Percentiles rank a stretch among this genome's conserved stretches.
Evolutionary conservation across 2,329 filamentous ascomycete genomes (phyloP).

Genomic region (Sporothrix pallida): DNA sequence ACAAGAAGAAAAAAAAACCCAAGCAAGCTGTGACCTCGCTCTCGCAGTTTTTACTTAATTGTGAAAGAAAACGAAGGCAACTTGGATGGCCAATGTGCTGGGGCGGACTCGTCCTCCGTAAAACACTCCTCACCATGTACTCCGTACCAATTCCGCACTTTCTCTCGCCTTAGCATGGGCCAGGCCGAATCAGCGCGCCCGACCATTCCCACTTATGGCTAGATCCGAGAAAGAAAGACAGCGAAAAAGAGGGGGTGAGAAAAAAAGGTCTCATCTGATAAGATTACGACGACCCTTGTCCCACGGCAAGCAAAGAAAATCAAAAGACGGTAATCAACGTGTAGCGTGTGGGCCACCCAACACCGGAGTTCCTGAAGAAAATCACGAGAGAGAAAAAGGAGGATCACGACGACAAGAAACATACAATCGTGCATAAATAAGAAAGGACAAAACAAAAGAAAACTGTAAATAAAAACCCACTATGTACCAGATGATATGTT

Average conservation of each 20-base stretch:
- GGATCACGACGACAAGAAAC: too few relatives aligned
- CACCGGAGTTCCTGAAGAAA: not conserved
- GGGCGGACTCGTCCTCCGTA: too few relatives aligned
- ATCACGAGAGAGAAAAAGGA: too few relatives aligned
- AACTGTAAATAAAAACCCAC: too few relatives aligned
- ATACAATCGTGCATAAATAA: too few relatives aligned
- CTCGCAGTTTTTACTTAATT: not conserved
- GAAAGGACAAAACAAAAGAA: too few relatives aligned
- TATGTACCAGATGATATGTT: too few relatives aligned
- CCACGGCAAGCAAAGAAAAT: not conserved
- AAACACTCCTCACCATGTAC: not conserved
- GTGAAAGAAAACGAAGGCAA: not conserved
- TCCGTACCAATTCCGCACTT: slow-evolving; percentile 11
- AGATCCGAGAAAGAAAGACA: not conserved
- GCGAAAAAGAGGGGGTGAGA: not conserved
- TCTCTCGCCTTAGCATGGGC: not conserved
- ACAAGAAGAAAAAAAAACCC: too few relatives aligned
- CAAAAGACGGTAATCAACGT: not conserved
- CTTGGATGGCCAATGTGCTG: not conserved
- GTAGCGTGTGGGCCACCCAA: not conserved
- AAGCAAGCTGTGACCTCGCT: not conserved
- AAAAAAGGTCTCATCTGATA: not conserved
- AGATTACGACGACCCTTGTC: slow-evolving; percentile 1
- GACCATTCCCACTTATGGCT: slow-evolving; percentile 8
- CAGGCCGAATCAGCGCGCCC: not conserved